A percentile compares a stretch with the other conserved stretches of the same genome.
These are phyloP conservation scores for Cyclotella choctawhatcheeana DNA, from an alignment of 108 stramenopile genomes.

Conservation along the genomic window DNA sequence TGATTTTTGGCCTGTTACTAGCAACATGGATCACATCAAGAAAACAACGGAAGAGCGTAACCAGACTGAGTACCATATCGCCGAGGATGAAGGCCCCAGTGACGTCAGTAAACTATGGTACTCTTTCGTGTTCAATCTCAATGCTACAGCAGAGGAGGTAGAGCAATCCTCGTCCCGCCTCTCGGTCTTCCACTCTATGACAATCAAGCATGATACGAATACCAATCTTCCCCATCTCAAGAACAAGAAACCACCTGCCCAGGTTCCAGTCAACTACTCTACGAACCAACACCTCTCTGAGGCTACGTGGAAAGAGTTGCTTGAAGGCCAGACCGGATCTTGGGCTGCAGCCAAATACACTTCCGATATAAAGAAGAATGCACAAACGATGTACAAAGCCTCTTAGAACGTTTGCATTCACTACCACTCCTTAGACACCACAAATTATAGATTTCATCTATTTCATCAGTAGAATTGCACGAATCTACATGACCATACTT, in stretches of 20 bases:
- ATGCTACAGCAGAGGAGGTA: background rate
- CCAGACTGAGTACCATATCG: slow-evolving; percentile 25
- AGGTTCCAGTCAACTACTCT: background rate
- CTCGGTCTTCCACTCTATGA: slow-evolving; percentile 10
- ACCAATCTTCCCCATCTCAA: slow-evolving; percentile 14
- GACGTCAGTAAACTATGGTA: slow-evolving; percentile 14
- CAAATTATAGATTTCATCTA: too few relatives aligned
- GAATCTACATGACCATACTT: too few relatives aligned
- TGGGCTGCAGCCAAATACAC: slow-evolving; percentile 10
- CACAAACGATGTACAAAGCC: slow-evolving; percentile 1
- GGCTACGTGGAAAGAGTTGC: slow-evolving; percentile 27
- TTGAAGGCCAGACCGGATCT: slow-evolving; percentile 16
- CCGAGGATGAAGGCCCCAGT: background rate
- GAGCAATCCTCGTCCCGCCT: slow-evolving; percentile 7
- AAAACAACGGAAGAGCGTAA: slow-evolving; percentile 28
- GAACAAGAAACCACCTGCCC: background rate
- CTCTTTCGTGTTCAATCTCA: slow-evolving; percentile 23
- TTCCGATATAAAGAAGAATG: background rate
- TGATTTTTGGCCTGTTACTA: slow-evolving; percentile 30
- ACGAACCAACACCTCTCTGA: background rate
- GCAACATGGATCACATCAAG: slow-evolving; percentile 31
- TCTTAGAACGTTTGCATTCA: too few relatives aligned
- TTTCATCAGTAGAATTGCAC: too few relatives aligned
- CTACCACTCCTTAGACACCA: too few relatives aligned
- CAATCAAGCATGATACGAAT: background rate